Conservation (phyloP, 2,329 filamentous ascomycete genomes). For the Pyricularia pennisetigena region DNA sequence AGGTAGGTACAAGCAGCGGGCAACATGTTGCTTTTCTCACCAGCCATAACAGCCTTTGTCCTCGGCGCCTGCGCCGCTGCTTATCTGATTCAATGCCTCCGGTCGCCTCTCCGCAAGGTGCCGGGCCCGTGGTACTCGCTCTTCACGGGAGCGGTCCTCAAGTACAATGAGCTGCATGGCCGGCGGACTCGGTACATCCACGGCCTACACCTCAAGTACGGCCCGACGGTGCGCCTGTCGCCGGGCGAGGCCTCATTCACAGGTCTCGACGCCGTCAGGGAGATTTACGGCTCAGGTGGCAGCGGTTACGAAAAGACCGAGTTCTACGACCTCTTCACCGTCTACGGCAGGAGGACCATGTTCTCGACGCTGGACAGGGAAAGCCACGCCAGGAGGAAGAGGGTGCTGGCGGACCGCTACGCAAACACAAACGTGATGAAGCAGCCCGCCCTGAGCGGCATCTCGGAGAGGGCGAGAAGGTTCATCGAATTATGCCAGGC, state of each 20-base stretch:
- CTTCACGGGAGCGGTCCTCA: constrained; percentile 40
- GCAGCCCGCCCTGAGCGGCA: constrained; percentile 41
- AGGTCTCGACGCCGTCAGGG: constrained; percentile 44
- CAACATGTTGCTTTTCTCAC: constrained; percentile 10
- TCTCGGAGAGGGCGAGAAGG: constrained; percentile 43
- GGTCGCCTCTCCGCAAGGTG: constrained; percentile 28
- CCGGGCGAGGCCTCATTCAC: constrained; percentile 52
- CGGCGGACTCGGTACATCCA: constrained; percentile 46
- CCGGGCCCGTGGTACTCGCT: constrained; percentile 39
- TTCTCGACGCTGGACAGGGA: constrained; percentile 47
- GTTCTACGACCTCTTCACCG: constrained; percentile 51
- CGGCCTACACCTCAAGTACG: constrained; percentile 41
- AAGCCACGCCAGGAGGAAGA: constrained; percentile 54
- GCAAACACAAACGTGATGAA: constrained; percentile 58
- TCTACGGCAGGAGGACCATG: constrained; percentile 50
- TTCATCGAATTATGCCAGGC: constrained; percentile 44
- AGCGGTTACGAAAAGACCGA: constrained; percentile 57
- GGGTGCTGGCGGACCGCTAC: constrained; percentile 56
- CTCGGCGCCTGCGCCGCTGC: constrained; percentile 8
- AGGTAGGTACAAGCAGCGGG: not conserved
- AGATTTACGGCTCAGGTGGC: constrained; percentile 52
- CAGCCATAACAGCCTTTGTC: constrained; percentile 6
- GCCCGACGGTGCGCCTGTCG: constrained; percentile 45
- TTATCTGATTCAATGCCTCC: constrained; percentile 10
- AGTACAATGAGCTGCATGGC: constrained; percentile 46